phyloP scores from a whole-genome alignment of 2,329 filamentous ascomycete species.

The Parastagonospora avenae region DNA sequence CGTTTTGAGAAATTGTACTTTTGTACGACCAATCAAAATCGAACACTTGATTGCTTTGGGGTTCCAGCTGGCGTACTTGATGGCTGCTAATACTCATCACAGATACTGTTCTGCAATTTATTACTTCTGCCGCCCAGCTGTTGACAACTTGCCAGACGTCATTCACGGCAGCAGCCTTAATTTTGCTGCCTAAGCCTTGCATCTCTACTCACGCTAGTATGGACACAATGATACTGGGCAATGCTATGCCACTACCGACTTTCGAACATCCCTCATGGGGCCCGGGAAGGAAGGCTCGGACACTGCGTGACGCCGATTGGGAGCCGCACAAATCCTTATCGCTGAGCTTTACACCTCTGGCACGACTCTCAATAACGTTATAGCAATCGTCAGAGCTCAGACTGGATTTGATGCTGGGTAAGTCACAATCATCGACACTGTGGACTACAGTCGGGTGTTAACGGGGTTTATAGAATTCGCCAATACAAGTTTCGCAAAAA shows the following conservation, averaged over 20 bases:
- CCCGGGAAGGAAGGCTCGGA: conserved; percentile 23
- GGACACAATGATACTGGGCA: too few species aligned
- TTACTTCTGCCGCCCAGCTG: background rate
- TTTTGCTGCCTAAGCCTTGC: too few species aligned
- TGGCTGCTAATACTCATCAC: background rate
- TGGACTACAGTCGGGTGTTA: background rate
- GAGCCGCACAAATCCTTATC: conserved; percentile 13
- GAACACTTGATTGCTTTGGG: background rate
- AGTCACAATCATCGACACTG: too few species aligned
- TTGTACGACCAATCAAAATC: conserved; percentile 1
- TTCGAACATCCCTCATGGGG: too few species aligned
- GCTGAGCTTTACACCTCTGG: conserved; percentile 9
- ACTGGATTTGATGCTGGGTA: background rate
- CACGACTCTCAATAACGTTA: background rate
- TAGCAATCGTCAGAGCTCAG: background rate
- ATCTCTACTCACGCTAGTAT: too few species aligned
- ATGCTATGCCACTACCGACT: conserved; percentile 12
- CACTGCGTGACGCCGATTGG: conserved; percentile 10
- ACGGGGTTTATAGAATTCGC: background rate
- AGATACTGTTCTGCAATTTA: too few species aligned
- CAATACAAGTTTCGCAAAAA: conserved; percentile 31
- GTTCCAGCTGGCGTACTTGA: background rate
- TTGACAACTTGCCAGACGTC: too few species aligned
- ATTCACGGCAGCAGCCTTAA: too few species aligned
- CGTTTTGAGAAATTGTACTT: background rate